Conservation (phyloP, 2,329 filamentous ascomycete genomes). For the Sordariomycetes sp. region DNA sequence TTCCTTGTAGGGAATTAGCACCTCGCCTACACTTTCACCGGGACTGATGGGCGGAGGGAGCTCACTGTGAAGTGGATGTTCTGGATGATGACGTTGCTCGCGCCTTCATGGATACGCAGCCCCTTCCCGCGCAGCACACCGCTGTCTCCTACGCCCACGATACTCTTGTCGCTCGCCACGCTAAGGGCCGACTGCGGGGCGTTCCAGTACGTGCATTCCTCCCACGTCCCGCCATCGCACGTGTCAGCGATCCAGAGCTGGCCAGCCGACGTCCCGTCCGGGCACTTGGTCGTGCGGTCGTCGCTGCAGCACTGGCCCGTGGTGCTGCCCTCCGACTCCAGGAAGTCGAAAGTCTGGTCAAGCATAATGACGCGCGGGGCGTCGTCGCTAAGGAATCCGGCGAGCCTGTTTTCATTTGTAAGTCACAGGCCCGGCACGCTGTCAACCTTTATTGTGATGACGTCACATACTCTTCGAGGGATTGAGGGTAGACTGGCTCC, state of each 20-base stretch:
- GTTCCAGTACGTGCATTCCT: constrained; percentile 18
- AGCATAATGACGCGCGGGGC: constrained; percentile 24
- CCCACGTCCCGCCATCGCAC: constrained; percentile 13
- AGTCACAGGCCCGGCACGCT: constrained; percentile 5
- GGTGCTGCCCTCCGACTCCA: constrained; percentile 13
- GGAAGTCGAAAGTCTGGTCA: constrained; percentile 18
- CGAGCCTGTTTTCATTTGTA: constrained; percentile 8
- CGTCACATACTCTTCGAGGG: constrained; percentile 25
- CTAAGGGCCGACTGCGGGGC: constrained; percentile 15
- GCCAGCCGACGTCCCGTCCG: constrained; percentile 9
- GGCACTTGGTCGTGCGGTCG: constrained; percentile 8
- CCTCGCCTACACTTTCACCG: background rate
- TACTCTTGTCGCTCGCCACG: constrained; percentile 27
- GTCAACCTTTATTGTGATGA: constrained; percentile 13
- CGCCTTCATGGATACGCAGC: constrained; percentile 20
- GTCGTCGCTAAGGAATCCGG: constrained; percentile 16
- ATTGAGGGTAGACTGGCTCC: constrained; percentile 27
- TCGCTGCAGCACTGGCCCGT: constrained; percentile 15
- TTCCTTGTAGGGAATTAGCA: constrained; percentile 5
- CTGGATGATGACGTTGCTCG: constrained; percentile 24
- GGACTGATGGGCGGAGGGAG: background rate
- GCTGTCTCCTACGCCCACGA: constrained; percentile 24
- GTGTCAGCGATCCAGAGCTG: constrained; percentile 15
- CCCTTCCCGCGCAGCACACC: constrained; percentile 30
- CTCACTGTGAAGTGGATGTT: constrained; percentile 17